Evolutionary conservation across 768 basidiomycete species (phyloP).

Genomic region (Postia placenta): DNA sequence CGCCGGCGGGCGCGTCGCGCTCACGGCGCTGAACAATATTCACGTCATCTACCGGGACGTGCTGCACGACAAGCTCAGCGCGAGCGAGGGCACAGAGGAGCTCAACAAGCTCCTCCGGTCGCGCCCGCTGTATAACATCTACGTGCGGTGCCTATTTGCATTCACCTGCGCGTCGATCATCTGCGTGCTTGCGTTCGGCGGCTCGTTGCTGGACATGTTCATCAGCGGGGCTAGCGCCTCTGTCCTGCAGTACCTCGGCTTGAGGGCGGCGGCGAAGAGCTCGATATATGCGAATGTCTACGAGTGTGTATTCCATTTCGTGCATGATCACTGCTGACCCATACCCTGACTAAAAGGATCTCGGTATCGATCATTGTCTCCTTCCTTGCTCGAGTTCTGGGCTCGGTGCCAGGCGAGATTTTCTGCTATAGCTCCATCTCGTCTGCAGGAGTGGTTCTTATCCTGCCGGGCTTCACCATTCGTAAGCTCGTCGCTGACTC

Average conservation of each 20-base stretch:
- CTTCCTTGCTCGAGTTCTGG: conserved; percentile 73
- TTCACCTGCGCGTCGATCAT: conserved; percentile 77
- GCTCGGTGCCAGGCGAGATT: conserved; percentile 63
- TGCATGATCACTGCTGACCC: conserved; percentile 4
- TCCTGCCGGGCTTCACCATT: conserved; percentile 83
- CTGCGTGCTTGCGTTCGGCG: conserved; percentile 79
- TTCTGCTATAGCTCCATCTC: conserved; percentile 92
- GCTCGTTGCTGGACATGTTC: conserved; percentile 78
- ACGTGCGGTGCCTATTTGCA: conserved; percentile 64
- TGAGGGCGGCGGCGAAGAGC: conserved; percentile 79
- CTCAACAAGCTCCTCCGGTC: conserved; percentile 59
- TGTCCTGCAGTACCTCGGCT: conserved; percentile 70
- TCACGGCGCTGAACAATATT: conserved; percentile 76
- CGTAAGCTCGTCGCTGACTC: conserved; percentile 44
- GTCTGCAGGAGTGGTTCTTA: conserved; percentile 84
- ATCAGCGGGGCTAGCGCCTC: conserved; percentile 66
- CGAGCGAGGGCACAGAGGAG: conserved; percentile 62
- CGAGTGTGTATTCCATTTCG: too few species aligned
- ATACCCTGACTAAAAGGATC: conserved; percentile 44
- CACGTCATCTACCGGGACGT: conserved; percentile 85
- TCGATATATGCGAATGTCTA: conserved; percentile 93
- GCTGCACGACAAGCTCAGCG: conserved; percentile 74
- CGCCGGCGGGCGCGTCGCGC: conserved; percentile 70
- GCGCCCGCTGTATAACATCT: conserved; percentile 63
- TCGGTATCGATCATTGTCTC: conserved; percentile 81